Evolutionary conservation across 495 filamentous ascomycete genomes (phyloP).

Genomic region (Aspergillus leporis): DNA sequence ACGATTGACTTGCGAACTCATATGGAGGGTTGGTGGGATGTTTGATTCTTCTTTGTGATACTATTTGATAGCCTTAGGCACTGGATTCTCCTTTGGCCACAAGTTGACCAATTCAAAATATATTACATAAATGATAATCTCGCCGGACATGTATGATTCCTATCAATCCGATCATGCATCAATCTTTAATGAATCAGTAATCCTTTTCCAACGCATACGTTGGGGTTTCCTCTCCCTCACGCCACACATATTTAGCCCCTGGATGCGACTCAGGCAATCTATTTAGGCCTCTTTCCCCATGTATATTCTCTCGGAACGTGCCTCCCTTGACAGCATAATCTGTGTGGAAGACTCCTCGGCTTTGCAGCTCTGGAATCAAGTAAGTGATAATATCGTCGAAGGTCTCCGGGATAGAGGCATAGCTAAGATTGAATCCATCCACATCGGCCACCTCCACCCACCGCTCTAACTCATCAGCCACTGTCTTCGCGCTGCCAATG

Average conservation of each 20-base stretch:
- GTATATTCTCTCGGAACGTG: slow-evolving; percentile 48
- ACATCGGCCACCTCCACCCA: slow-evolving; percentile 62
- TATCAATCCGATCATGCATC: no score
- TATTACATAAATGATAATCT: no score
- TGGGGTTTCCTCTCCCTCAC: slow-evolving; percentile 31
- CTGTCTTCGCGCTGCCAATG: slow-evolving; percentile 55
- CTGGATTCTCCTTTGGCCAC: no score
- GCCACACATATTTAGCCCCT: slow-evolving; percentile 49
- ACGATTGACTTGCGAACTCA: slow-evolving; percentile 47
- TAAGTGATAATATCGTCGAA: slow-evolving; percentile 63
- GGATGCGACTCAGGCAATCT: slow-evolving; percentile 45
- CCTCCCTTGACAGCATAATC: slow-evolving; percentile 47
- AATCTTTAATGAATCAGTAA: background rate
- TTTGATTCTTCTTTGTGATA: slow-evolving; percentile 22
- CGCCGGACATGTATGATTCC: no score
- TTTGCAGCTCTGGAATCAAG: slow-evolving; percentile 44
- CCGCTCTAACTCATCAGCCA: slow-evolving; percentile 61
- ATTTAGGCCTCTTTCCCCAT: slow-evolving; percentile 35
- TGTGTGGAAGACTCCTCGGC: slow-evolving; percentile 47
- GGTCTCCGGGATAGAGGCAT: slow-evolving; percentile 58
- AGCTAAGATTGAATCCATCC: slow-evolving; percentile 64
- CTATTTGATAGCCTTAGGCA: background rate
- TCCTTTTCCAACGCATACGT: slow-evolving; percentile 25
- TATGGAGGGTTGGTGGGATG: slow-evolving; percentile 57
- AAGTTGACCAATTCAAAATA: no score